phyloP scores from a whole-genome alignment of 2,329 filamentous ascomycete genomes.

The Didymosphaeria variabile region DNA sequence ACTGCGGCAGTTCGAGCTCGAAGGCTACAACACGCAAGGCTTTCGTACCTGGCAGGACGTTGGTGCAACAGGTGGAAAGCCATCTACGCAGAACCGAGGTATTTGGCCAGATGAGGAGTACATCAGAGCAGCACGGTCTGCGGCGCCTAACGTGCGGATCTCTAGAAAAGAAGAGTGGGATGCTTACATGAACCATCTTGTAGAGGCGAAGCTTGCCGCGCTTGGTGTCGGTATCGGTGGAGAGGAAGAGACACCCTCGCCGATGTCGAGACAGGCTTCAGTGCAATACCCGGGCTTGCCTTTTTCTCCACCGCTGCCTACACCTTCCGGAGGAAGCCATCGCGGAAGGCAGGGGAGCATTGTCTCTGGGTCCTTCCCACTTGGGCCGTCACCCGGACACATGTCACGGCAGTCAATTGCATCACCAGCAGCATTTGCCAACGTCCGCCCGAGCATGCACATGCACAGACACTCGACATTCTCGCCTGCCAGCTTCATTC shows the following conservation, averaged over 20 bases:
- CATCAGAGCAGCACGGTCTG: slow-evolving; percentile 63
- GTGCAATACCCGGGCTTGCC: slow-evolving; percentile 78
- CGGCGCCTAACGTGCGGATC: slow-evolving; percentile 69
- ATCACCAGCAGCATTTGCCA: slow-evolving; percentile 75
- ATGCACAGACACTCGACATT: slow-evolving; percentile 78
- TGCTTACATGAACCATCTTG: slow-evolving; percentile 80
- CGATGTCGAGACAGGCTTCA: slow-evolving; percentile 76
- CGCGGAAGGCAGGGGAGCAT: slow-evolving; percentile 65
- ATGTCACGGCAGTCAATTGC: slow-evolving; percentile 70
- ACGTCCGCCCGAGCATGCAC: slow-evolving; percentile 60
- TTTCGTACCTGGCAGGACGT: slow-evolving; percentile 70
- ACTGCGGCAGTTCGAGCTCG: slow-evolving; percentile 71
- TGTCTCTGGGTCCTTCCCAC: slow-evolving; percentile 67
- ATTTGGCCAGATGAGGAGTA: slow-evolving; percentile 73
- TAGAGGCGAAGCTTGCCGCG: slow-evolving; percentile 91
- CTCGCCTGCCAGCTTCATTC: slow-evolving; percentile 73
- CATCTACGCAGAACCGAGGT: slow-evolving; percentile 67
- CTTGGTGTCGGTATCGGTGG: slow-evolving; percentile 85
- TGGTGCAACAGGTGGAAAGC: slow-evolving; percentile 29
- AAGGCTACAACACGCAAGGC: slow-evolving; percentile 74
- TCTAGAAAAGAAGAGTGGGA: slow-evolving; percentile 79
- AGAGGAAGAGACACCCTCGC: slow-evolving; percentile 68
- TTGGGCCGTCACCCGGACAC: slow-evolving; percentile 63
- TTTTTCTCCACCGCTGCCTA: slow-evolving; percentile 84
- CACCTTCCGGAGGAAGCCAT: slow-evolving; percentile 79